Evolutionary conservation across 2,329 filamentous ascomycete genomes (phyloP).

Genomic region (Paradendryphiella salina): DNA sequence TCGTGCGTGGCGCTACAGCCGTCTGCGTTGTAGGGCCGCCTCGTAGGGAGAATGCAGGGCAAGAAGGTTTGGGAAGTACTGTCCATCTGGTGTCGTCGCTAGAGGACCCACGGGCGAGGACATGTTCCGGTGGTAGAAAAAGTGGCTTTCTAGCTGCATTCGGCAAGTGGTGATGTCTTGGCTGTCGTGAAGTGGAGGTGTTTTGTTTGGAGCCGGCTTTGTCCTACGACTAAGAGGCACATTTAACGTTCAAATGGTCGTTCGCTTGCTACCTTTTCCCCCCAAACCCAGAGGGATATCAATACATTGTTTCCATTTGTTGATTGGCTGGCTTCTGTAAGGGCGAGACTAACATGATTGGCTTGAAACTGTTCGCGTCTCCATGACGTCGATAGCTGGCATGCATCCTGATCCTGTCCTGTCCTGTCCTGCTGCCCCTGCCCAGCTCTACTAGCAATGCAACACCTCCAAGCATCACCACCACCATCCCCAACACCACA

Average conservation of each 20-base stretch:
- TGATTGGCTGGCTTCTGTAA: neutral
- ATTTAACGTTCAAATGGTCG: too few species aligned
- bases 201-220: neutral
- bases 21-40: neutral
- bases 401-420: neutral
- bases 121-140: slow-evolving; percentile 2
- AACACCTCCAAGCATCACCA: neutral
- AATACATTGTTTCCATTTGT: neutral
- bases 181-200: neutral
- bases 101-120: slow-evolving; percentile 1
- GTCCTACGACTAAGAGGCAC: neutral
- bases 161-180: neutral
- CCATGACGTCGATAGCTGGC: slow-evolving; percentile 6
- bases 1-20: slow-evolving; percentile 10
- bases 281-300: too few species aligned
- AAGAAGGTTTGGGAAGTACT: slow-evolving; percentile 2
- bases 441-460: neutral
- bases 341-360: neutral
- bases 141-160: slow-evolving; percentile 5
- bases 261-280: too few species aligned
- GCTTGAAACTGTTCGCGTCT: neutral
- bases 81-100: slow-evolving; percentile 1
- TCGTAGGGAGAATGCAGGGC: slow-evolving; percentile 5
- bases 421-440: neutral
- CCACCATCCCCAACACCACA: neutral